phyloP scores from a whole-genome alignment of 768 basidiomycete genomes.

The Hypholoma fasciculare region DNA sequence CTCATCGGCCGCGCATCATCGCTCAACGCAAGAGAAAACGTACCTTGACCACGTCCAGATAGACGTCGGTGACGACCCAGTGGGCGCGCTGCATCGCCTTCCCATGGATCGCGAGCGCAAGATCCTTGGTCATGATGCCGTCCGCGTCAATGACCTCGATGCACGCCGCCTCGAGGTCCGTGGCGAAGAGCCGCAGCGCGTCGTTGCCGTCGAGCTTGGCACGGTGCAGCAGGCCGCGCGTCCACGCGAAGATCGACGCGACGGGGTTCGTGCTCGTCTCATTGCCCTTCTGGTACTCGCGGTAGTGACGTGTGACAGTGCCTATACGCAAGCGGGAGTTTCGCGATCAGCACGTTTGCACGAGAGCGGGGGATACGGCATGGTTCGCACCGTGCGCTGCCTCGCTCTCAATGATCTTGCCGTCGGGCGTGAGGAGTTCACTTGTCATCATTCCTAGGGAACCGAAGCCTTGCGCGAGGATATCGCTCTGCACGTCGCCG shows the following conservation, averaged over 20 bases:
- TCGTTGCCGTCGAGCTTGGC: constrained; percentile 90
- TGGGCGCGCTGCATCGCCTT: constrained; percentile 90
- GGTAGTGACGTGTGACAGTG: constrained; percentile 95
- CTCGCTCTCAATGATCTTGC: constrained; percentile 89
- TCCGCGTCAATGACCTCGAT: constrained; percentile 90
- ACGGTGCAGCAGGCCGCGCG: constrained; percentile 88
- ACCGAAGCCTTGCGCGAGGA: constrained; percentile 97
- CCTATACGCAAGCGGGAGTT: constrained; percentile 32
- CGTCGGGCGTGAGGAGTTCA: constrained; percentile 94
- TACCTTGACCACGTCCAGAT: constrained; percentile 92
- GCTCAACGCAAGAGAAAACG: constrained; percentile 24
- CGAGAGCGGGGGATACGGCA: background rate
- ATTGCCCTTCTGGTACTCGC: constrained; percentile 95
- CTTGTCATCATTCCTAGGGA: constrained; percentile 98
- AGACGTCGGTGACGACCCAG: constrained; percentile 94
- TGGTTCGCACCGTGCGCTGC: constrained; percentile 79
- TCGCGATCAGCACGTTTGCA: background rate
- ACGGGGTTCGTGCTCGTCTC: constrained; percentile 99
- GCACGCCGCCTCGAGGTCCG: constrained; percentile 82
- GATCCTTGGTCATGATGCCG: constrained; percentile 95
- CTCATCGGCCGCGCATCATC: background rate
- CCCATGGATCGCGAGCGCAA: constrained; percentile 92
- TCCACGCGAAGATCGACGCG: constrained; percentile 99
- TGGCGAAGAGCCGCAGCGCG: constrained; percentile 69
- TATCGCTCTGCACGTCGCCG: constrained; percentile 87